phyloP scores from a whole-genome alignment of 148 eudicot genomes.

The Vaccinium macrocarpon region DNA sequence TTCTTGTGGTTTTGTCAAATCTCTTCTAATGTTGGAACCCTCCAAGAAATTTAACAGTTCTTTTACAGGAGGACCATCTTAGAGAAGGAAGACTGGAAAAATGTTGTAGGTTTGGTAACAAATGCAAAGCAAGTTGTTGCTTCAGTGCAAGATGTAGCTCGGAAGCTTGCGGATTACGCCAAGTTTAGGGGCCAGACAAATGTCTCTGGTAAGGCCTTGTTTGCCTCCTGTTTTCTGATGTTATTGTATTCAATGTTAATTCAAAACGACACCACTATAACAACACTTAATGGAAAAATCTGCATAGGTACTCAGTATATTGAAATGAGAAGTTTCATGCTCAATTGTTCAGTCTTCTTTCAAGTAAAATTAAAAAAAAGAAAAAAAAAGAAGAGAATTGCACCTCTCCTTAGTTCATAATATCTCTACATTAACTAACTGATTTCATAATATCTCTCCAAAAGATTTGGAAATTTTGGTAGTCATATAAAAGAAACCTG shows the following conservation, averaged over 20 bases:
- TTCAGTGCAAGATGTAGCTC: conserved; percentile 87
- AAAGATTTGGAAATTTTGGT: not conserved
- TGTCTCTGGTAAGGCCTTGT: conserved; percentile 44
- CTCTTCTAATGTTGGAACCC: not conserved
- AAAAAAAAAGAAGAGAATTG: not conserved
- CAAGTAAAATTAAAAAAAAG: too few species aligned
- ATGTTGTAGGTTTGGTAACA: conserved; percentile 60
- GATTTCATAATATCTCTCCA: too few species aligned
- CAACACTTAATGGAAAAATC: not conserved
- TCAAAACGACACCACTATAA: not conserved
- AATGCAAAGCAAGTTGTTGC: conserved; percentile 85
- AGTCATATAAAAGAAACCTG: not conserved
- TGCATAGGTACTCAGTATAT: not conserved
- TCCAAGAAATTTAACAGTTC: too few species aligned
- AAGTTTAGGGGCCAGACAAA: conserved; percentile 50
- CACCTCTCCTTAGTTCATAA: not conserved
- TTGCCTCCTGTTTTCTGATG: not conserved
- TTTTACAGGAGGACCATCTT: conserved; percentile 56
- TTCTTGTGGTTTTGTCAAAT: conserved; percentile 3
- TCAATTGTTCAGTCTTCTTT: not conserved
- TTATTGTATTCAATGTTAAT: not conserved
- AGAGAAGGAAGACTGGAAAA: conserved; percentile 83
- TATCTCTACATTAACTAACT: not conserved
- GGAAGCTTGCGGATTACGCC: conserved; percentile 86
- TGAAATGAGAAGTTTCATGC: not conserved